Evolutionary conservation across 441 rosid species (phyloP), one percentile per base, ranked within the genome.

Genomic region (Pelargonium australe): DNA sequence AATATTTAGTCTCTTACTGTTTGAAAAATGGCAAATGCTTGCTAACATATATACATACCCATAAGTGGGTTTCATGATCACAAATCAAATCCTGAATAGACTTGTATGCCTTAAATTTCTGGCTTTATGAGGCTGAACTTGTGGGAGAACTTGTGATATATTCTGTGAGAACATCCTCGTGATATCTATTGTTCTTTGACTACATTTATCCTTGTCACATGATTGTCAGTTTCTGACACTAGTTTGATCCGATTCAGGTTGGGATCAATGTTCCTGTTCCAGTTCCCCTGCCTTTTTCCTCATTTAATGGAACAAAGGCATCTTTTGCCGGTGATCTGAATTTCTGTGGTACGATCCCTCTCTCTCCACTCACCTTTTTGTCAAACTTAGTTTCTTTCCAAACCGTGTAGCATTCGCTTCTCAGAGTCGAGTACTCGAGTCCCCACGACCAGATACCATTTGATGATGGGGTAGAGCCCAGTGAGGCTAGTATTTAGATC

Each of bases 251-350:
- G 51, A 13, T 61, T 47, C 69, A 80, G 85, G 80, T 84, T 67
- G 80, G 83, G 19, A 80, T 84, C 72, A 73, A 83, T 69, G 72
- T 68, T 37, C 64, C 79, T 37, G 76, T 79, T 41, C 84, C 84
- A 0, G 69, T 82, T 64, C 75, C 81, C 57, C 67, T 74, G 68
- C 79, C 77, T 1, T 66, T 72, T 9, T 60, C 73, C 23, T 64
- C 70, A 37, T 53, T 73, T 19, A 68, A 58, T 3, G 76, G 76
- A 41, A 63, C 72, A 17, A 73, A 68, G 34, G 67, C 76, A 44
- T 68, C 76, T 0, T 68, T 68, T 3, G 45, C 72, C 0, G 76
- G 76, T 57, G 76, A 73, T 51, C 61, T 72, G 43, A 67, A 67
- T 63, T 67, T 72, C 40, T 67, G 67, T 4, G 75, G 75, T 72